These are phyloP conservation scores for Mycena citricolor DNA, from an alignment of 1,284 basidiomycete genomes.

Conservation along the genomic window DNA sequence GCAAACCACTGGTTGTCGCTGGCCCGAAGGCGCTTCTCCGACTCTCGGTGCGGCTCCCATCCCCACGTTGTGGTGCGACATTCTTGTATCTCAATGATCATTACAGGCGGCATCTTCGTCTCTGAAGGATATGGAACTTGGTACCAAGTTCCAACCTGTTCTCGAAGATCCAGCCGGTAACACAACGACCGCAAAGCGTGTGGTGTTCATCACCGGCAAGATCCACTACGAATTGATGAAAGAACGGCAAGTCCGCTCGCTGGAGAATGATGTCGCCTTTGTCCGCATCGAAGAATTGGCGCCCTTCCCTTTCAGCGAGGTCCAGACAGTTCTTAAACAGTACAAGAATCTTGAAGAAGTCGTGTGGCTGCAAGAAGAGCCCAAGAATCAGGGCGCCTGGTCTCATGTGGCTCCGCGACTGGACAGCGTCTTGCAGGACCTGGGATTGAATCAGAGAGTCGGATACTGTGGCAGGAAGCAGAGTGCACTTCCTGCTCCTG, in stretches of 20 bases:
- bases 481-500: slow-evolving; percentile 77
- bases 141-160: slow-evolving; percentile 71
- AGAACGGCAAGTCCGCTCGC: slow-evolving; percentile 52
- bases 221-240: slow-evolving; percentile 84
- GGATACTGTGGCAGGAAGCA: slow-evolving; percentile 67
- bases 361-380: slow-evolving; percentile 84
- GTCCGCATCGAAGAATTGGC: slow-evolving; percentile 82
- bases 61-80: neutral
- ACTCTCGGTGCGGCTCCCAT: slow-evolving; percentile 56
- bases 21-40: slow-evolving; percentile 83
- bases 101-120: slow-evolving; percentile 72
- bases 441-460: slow-evolving; percentile 37
- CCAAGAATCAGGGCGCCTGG: slow-evolving; percentile 83
- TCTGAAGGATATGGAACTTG: slow-evolving; percentile 62
- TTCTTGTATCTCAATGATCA: slow-evolving; percentile 1
- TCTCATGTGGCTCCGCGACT: slow-evolving; percentile 63
- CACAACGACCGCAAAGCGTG: slow-evolving; percentile 46
- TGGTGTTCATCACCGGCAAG: slow-evolving; percentile 75
- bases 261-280: slow-evolving; percentile 59
- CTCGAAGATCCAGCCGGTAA: slow-evolving; percentile 53
- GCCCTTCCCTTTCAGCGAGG: slow-evolving; percentile 75
- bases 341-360: slow-evolving; percentile 50
- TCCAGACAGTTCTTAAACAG: slow-evolving; percentile 46
- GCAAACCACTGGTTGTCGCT: slow-evolving; percentile 82
- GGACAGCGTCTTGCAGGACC: slow-evolving; percentile 45